Evolutionary conservation across 2,329 filamentous ascomycete species (phyloP).

Genomic region (Biscogniauxia sp.): DNA sequence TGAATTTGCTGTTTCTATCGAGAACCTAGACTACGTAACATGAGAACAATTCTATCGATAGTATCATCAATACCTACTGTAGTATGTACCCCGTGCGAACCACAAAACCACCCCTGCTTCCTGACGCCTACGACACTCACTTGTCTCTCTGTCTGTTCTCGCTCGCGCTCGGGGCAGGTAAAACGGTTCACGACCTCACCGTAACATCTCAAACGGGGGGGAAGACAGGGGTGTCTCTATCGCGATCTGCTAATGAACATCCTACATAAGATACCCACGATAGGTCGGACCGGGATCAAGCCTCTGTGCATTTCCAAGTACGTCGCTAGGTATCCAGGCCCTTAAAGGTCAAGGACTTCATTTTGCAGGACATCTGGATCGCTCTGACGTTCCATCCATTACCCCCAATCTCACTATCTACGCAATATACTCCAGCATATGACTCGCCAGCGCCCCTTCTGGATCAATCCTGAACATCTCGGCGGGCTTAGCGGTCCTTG

Average conservation of each 20-base stretch:
- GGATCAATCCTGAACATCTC: not conserved
- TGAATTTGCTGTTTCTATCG: not conserved
- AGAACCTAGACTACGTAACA: not conserved
- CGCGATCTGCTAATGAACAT: not conserved
- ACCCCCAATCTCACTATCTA: not conserved
- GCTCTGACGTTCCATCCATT: constrained; percentile 2
- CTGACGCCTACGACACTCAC: not conserved
- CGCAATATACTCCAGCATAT: not conserved
- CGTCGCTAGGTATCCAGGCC: not conserved
- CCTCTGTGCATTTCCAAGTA: not conserved
- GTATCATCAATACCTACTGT: not conserved
- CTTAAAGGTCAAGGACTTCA: not conserved
- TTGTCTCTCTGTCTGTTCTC: not conserved
- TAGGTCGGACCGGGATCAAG: not conserved
- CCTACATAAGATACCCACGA: not conserved
- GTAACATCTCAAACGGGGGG: not conserved
- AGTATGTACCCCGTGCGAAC: not conserved
- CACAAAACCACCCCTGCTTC: not conserved
- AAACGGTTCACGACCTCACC: not conserved
- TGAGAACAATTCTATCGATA: not conserved
- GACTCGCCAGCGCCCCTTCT: not conserved
- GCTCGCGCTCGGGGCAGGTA: not conserved
- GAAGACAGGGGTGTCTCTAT: not conserved
- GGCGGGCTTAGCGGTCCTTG: not conserved
- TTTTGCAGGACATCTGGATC: constrained; percentile 1